Percentiles rank a stretch among this genome's conserved stretches.
Evolutionary conservation across 2,329 filamentous ascomycete genomes (phyloP).

Genomic region (Diaporthe batatas): DNA sequence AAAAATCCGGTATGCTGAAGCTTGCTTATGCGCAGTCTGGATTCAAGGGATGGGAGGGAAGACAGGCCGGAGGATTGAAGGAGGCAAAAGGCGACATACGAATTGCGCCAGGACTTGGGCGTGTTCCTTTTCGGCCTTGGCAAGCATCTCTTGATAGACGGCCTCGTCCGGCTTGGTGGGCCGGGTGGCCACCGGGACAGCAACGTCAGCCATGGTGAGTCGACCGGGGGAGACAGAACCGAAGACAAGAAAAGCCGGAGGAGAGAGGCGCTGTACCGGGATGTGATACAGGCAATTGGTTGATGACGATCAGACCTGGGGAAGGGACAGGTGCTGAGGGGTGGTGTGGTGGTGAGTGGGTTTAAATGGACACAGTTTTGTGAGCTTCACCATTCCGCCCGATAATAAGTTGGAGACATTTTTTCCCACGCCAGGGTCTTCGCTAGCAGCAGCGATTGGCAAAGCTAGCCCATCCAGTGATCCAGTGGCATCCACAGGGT

Average conservation of each 20-base stretch:
- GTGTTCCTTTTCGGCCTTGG: slow-evolving; percentile 89
- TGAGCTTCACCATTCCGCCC: slow-evolving; percentile 17
- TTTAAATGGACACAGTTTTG: slow-evolving; percentile 34
- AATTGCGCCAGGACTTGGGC: slow-evolving; percentile 76
- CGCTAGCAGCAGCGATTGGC: slow-evolving; percentile 15
- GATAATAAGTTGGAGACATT: slow-evolving; percentile 44
- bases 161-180: slow-evolving; percentile 91
- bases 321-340: neutral
- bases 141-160: slow-evolving; percentile 82
- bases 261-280: slow-evolving; percentile 31
- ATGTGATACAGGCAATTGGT: slow-evolving; percentile 22
- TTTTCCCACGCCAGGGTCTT: slow-evolving; percentile 45
- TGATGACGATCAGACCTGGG: slow-evolving; percentile 2
- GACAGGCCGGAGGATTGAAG: neutral
- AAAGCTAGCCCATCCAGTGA: slow-evolving; percentile 19
- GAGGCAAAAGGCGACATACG: slow-evolving; percentile 46
- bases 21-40: neutral
- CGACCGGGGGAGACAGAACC: slow-evolving; percentile 41
- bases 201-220: slow-evolving; percentile 61
- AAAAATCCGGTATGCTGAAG: too few relatives aligned
- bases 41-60: slow-evolving; percentile 22
- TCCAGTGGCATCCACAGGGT: slow-evolving; percentile 16
- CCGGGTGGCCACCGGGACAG: slow-evolving; percentile 62
- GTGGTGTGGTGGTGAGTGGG: slow-evolving; percentile 31
- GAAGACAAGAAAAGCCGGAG: slow-evolving; percentile 28